Evolutionary conservation across 805 yeast genomes (phyloP).

Genomic region (Lipomyces mesembrius): DNA sequence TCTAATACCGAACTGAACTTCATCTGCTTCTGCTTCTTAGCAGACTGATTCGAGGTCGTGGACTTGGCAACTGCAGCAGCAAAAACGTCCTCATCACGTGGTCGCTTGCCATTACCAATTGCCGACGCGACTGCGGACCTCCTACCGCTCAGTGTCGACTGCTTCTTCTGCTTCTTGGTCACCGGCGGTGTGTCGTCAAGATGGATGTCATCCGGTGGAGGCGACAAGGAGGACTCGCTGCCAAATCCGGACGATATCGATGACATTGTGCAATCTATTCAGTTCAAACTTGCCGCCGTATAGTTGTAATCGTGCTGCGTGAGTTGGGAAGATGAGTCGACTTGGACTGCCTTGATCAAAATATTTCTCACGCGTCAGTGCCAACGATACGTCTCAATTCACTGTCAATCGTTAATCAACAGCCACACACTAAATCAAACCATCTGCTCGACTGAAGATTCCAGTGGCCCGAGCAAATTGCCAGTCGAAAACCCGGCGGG

Average conservation of each 20-base stretch:
- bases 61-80: slow-evolving; percentile 28
- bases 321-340: background rate
- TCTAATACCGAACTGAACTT: slow-evolving; percentile 29
- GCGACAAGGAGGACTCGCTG: slow-evolving; percentile 29
- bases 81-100: slow-evolving; percentile 31
- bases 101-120: slow-evolving; percentile 4
- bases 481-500: background rate
- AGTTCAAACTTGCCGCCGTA: background rate
- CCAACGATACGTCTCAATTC: background rate
- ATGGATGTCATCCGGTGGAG: slow-evolving; percentile 25
- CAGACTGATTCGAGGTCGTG: slow-evolving; percentile 3
- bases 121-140: background rate
- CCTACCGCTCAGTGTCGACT: slow-evolving; percentile 9
- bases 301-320: background rate
- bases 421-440: background rate
- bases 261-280: background rate
- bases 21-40: slow-evolving; percentile 3
- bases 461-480: background rate
- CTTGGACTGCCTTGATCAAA: background rate
- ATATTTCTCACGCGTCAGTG: background rate
- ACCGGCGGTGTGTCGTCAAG: background rate
- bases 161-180: slow-evolving; percentile 6
- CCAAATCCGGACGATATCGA: slow-evolving; percentile 15
- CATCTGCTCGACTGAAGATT: background rate
- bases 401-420: background rate